Base-by-base conservation (phyloP, 345 rosid species). In the Eucalyptus dawsonii region DNA sequence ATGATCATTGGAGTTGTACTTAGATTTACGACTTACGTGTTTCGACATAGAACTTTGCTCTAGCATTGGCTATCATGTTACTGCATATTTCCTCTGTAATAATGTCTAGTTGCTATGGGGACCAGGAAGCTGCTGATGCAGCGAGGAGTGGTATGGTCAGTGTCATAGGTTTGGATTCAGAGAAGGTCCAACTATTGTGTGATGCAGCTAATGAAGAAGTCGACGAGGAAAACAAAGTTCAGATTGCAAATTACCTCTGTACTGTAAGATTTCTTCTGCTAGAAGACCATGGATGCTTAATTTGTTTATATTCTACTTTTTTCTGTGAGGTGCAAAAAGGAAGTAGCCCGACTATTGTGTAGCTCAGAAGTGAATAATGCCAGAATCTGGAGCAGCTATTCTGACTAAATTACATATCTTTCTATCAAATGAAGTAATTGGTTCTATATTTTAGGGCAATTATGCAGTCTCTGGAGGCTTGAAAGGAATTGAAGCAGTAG, bases 401-500 rank as follows among this genome's bases (percentile, higher is more conserved):
- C 27, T 37, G 83, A 76, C 45, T 21, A 76, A 76, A 76, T 62
- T 47, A 50, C 16, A 25, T 69, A 17, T 76, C 86, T 51, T 50
- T 51, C 11, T 17, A 4, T 65, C n/a, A 47, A 21, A 34, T 49
- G 86, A 50, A 49, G 60, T 76, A 85, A 34, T 17, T 24, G 3
- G 14, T 85, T 91, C 86, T 80, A 54, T 89, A 87, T 90, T 88
- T 50, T 81, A 98, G 99, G 99, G 99, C 81, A 98, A 98, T 89
- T 98, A 97, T 90, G 99, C 98, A 72, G 99, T 98, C 22, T 98
- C 99, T 88, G 99, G 99, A 49, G 99, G 99, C 89, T 91, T 96
- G 62, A 96, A 95, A 88, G 99, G 99, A 91, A 93, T 97, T 50
- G 99, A 98, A 92, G 98, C 91, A 87, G 97, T 97, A 86, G 98